Base-by-base conservation (phyloP, 305 asterid genomes). In the Fraxinus ornus region DNA sequence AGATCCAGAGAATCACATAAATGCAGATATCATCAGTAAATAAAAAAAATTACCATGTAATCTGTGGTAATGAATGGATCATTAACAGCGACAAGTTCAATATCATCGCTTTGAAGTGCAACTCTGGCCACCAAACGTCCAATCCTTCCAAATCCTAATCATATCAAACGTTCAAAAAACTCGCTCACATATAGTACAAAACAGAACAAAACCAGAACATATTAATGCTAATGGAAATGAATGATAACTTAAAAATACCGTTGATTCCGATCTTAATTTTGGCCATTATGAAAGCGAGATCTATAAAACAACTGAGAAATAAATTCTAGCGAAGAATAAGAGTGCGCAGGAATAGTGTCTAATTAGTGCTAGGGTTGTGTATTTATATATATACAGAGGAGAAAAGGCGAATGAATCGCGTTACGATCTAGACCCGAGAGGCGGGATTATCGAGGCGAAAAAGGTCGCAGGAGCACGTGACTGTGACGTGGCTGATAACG, bases 81-180 rank as follows among this genome's bases (percentile, higher is more conserved):
- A 41, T 90, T 90, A 36, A 88, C 89, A 28, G 92, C 92, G 12
- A 89, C 92, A 36, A 90, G 90, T 83, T 90, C 92, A 71, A 90
- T 66, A 75, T 90, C 92, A 68, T 89, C 89, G 30, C 92, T 88
- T 80, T 81, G 81, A 2, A 88, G 85, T 1, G 91, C 92, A 19
- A 90, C 91, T 84, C 92, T 84, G 1, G 91, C 91, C 33, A 90
- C 92, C 90, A 90, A 79, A 71, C 92, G 89, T 66, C 91, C 91
- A 71, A 90, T 90, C 78, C 91, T 85, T 85, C 92, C 92, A 36
- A 89, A 87, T 36, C 92, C 92, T 89, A 28, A 49, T 49, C 75
- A 76, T 17, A 44, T 44, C n/a, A 44, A 37, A 22, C 2, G 32
- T 73, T 49, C 73, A n/a, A 80, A 28, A 26, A 7, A 1, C n/a